Conservation (phyloP, 345 rosid genomes). For the Salix exigua region DNA sequence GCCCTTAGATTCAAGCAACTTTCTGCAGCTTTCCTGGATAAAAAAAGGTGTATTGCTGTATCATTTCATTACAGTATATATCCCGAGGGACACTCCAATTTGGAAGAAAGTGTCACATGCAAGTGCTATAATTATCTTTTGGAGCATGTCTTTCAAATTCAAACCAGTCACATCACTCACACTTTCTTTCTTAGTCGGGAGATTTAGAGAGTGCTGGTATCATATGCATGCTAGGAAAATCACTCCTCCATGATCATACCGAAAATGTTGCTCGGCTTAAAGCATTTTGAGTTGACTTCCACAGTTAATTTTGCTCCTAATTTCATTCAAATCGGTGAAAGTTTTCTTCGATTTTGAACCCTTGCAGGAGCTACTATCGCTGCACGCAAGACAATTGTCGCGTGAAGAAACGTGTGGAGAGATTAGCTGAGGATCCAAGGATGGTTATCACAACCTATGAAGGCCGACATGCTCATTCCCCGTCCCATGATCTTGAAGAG, state of each 20-base stretch:
- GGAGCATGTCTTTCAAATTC: not conserved
- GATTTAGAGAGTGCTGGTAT: not conserved
- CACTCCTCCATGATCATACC: not conserved
- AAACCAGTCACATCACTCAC: not conserved
- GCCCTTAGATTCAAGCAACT: not conserved
- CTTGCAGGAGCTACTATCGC: slow-evolving; percentile 97
- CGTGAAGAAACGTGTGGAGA: slow-evolving; percentile 94
- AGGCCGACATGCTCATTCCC: slow-evolving; percentile 89
- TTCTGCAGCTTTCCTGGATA: not conserved
- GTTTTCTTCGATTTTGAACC: not conserved
- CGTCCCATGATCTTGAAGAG: slow-evolving; percentile 69
- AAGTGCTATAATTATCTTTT: not conserved
- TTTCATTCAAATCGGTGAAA: not conserved
- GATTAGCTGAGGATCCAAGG: slow-evolving; percentile 96
- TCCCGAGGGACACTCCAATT: not conserved
- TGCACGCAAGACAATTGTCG: slow-evolving; percentile 91
- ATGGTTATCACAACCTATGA: slow-evolving; percentile 99
- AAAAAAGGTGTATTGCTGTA: not conserved
- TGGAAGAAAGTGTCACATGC: not conserved
- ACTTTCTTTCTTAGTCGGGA: not conserved
- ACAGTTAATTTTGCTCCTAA: not conserved
- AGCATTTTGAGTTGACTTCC: not conserved
- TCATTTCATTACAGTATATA: not conserved
- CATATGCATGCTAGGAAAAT: not conserved
- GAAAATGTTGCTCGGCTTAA: not conserved